Percentiles rank a stretch among this genome's conserved stretches.
Evolutionary conservation across 1,284 basidiomycete genomes (phyloP).

Genomic region (Austroboletus novae-zelandiae): DNA sequence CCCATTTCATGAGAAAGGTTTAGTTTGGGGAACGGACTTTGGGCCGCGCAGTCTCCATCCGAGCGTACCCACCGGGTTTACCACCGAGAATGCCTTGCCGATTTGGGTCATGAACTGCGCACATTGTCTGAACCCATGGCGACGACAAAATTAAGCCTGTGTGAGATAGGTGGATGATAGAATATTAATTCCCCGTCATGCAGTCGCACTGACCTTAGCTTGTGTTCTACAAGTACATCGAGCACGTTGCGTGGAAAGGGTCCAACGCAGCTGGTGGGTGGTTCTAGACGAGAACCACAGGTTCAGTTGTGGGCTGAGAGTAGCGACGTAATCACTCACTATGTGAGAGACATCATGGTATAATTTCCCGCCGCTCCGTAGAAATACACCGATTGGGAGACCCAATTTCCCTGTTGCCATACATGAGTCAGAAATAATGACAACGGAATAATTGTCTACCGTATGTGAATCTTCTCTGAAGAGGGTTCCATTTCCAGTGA

Average conservation of each 20-base stretch:
- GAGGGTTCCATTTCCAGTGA: slow-evolving; percentile 7
- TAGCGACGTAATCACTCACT: neutral
- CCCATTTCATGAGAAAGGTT: slow-evolving; percentile 7
- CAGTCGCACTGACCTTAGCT: too few relatives aligned
- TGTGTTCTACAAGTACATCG: too few relatives aligned
- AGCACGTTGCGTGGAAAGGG: too few relatives aligned
- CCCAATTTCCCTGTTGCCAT: slow-evolving; percentile 1
- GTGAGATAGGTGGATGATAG: slow-evolving; percentile 15
- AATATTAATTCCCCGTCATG: too few relatives aligned
- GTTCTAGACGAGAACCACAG: too few relatives aligned
- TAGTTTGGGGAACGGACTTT: slow-evolving; percentile 3
- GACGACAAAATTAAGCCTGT: slow-evolving; percentile 35
- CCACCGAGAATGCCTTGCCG: slow-evolving; percentile 6
- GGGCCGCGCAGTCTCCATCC: slow-evolving; percentile 21
- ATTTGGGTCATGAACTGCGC: slow-evolving; percentile 6
- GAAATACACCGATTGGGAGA: neutral
- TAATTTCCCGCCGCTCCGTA: slow-evolving; percentile 2
- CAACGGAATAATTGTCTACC: neutral
- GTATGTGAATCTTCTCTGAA: neutral
- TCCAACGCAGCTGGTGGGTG: slow-evolving; percentile 2
- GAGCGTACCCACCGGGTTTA: slow-evolving; percentile 13
- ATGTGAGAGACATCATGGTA: neutral
- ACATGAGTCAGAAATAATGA: neutral
- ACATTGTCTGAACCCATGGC: slow-evolving; percentile 34
- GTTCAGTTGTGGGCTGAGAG: too few relatives aligned